Percentiles rank a stretch among this genome's conserved stretches.
Evolutionary conservation across 768 basidiomycete genomes (phyloP).

Genomic region (Nidularia sp.): DNA sequence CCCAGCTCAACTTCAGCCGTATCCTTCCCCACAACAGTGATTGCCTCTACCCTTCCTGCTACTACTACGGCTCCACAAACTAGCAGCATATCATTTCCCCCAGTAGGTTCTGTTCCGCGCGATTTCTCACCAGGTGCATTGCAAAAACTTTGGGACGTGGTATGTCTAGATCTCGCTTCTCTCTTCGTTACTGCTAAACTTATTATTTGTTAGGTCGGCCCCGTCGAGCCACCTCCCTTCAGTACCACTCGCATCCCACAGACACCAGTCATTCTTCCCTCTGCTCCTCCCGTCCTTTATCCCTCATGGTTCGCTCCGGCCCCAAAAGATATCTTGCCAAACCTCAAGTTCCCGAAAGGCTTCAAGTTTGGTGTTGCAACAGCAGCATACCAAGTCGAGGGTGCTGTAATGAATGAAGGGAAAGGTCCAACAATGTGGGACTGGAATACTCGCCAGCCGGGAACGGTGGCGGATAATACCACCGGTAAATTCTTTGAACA

Average conservation of each 20-base stretch:
- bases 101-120: conserved; percentile 32
- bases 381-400: conserved; percentile 51
- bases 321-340: conserved; percentile 38
- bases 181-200: not conserved
- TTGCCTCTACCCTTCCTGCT: not conserved
- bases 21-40: not conserved
- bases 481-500: conserved; percentile 24
- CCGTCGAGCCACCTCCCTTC: conserved; percentile 38
- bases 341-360: conserved; percentile 38
- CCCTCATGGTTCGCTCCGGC: conserved; percentile 40
- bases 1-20: too few species aligned
- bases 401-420: conserved; percentile 44
- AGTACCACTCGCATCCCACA: conserved; percentile 37
- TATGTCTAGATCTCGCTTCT: conserved; percentile 9
- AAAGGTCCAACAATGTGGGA: conserved; percentile 48
- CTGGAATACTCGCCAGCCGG: conserved; percentile 42
- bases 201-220: conserved; percentile 28
- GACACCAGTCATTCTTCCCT: conserved; percentile 33
- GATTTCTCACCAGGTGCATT: conserved; percentile 35
- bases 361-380: conserved; percentile 52
- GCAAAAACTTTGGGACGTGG: conserved; percentile 37
- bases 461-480: conserved; percentile 36
- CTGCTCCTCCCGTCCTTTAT: conserved; percentile 39
- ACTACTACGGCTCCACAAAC: conserved; percentile 4
- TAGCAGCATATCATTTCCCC: conserved; percentile 24